phyloP scores from a whole-genome alignment of 257 asterid genomes.

The Solanum lycopersicoides region DNA sequence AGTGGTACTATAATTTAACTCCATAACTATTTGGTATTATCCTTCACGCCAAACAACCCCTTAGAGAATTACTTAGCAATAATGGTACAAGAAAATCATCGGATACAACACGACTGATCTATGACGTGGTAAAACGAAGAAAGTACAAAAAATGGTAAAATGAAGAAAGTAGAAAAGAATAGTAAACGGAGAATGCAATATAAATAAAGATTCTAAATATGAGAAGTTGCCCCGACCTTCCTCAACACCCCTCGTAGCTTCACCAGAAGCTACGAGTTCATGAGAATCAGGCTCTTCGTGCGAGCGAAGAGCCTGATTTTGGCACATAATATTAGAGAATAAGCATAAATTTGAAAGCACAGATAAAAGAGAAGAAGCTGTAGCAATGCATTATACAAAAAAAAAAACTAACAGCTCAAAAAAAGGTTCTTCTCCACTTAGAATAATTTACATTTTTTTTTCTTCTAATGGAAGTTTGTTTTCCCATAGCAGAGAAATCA shows the following conservation, averaged over 20 bases:
- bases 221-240: neutral
- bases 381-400: neutral
- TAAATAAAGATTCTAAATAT: neutral
- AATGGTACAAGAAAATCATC: neutral
- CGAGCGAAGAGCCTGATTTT: neutral
- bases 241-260: neutral
- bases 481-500: conserved; percentile 12
- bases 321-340: neutral
- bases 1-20: too few relatives aligned
- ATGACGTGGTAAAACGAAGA: neutral
- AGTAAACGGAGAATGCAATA: neutral
- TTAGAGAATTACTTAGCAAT: neutral
- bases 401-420: neutral
- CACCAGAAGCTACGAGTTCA: neutral
- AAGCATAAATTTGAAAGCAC: neutral
- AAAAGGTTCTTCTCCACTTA: neutral
- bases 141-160: neutral
- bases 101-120: neutral
- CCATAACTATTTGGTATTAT: too few relatives aligned
- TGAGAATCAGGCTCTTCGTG: too few relatives aligned
- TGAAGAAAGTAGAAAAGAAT: neutral
- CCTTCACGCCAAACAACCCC: neutral
- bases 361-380: neutral
- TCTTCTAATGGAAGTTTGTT: neutral
- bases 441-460: neutral